Evolutionary conservation across 306 rosid genomes (phyloP), one percentile per base, ranked within the genome.

Genomic region (Begonia fuchsioides): DNA sequence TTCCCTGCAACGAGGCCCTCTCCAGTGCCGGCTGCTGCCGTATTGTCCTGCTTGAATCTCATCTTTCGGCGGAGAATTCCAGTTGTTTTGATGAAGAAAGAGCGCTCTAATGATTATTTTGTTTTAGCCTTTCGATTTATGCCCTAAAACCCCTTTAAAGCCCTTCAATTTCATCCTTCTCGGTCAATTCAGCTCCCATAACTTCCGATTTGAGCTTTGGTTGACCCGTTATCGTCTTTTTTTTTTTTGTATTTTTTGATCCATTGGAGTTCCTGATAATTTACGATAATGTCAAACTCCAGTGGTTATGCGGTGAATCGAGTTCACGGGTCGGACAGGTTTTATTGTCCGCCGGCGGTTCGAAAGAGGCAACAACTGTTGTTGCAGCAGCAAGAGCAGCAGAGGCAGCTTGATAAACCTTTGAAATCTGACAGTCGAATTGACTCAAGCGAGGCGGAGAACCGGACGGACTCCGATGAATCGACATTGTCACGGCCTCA

Each of bases 311-410:
- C 0, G 15, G 44, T 38, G 8, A 14, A 18, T 49, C 78, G 77
- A 11, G 83, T 59, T 50, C 76, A 72, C 13, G 94, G 90, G 10
- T 86, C 79, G 54, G 87, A 80, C 63, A 77, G 96, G 14, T 82
- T 77, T 32, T 71, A 73, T 57, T 55, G 66, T 47, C 63, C 87
- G 17, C 63, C 62, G 1, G 77, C 71, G 50, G 84, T 72, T 44
- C 78, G 93, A 12, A 62, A 69, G 49, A 58, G 68, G 7, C 64
- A 69, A 17, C 75, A 71, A 32, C 15, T 46, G 50, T 13, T 46
- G 15, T 16, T 13, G 18, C 50, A 46, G 50, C 50, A n/a, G 18
- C 50, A 52, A 13, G 55, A 52, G 63, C 55, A 49, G 9, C 32
- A 38, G 26, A 58, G 49, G 18, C 50, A 58, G 41, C 63, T 58